Base-by-base conservation (phyloP, 331 rosid species). In the Malus hybrid region DNA sequence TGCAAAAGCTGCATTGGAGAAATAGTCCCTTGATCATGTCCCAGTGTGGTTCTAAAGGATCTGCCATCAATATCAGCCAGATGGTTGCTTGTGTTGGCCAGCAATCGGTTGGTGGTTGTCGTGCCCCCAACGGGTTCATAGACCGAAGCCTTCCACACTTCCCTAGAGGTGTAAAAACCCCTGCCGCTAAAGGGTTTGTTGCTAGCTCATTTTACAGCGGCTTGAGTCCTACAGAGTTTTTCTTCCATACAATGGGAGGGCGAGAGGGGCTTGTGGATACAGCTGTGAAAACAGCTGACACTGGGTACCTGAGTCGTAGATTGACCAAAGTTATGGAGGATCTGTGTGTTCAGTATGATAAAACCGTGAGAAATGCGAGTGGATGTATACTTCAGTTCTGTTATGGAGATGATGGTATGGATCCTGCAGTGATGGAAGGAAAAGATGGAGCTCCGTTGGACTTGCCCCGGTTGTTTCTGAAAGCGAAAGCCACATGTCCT, bases 61-160 rank as follows among this genome's bases (percentile, higher is more conserved):
- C 97, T 78, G 85, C 93, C 52, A 90, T 87, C 75, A 94, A 94
- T 80, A 94, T 94, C 69, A 86, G 98, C 36, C 97, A 94, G 82
- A 94, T 94, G 98, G 82, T 91, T 87, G 97, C 97, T 11, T 90
- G 96, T 83, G 98, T 94, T 69, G 98, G 97, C 79, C 98, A 94
- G 77, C 98, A 94, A 74, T 85, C 91, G 7, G 98, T 94, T 61
- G 96, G 93, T 19, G 98, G 97, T 82, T 89, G 88, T 32, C 96
- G 98, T 73, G 95, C 96, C 60, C 93, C 95, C 36, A 86, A 91
- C 77, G 98, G 98, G 24, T 94, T 94, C 82, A 81, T 94, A 60
- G 98, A 88, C 75, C 96, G 95, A 64, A 92, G 95, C 75, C 97
- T 94, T 91, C 97, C 98, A 75, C 98, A 94, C 85, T 94, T 91